Evolutionary conservation across 2,329 filamentous ascomycete genomes (phyloP).

Genomic region (Calonectria crousiana): DNA sequence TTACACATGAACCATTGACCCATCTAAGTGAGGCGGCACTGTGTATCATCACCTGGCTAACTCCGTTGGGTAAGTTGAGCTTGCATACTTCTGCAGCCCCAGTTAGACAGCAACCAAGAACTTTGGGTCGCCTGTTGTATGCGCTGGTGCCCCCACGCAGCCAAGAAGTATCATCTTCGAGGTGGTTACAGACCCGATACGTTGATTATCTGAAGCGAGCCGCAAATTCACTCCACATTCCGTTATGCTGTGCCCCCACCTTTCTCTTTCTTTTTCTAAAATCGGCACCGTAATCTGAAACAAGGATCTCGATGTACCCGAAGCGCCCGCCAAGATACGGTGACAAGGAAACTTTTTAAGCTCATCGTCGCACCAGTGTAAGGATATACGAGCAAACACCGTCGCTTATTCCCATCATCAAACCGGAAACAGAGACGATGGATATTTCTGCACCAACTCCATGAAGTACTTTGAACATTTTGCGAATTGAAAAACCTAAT

Average conservation of each 20-base stretch:
- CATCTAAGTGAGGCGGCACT: too few relatives aligned
- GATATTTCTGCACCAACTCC: not conserved
- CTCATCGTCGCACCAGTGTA: not conserved
- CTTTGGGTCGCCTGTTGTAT: not conserved
- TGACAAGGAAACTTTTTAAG: not conserved
- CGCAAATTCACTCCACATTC: not conserved
- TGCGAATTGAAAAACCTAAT: not conserved
- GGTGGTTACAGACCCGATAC: not conserved
- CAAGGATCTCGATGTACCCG: not conserved
- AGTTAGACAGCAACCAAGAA: not conserved
- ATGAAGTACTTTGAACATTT: not conserved
- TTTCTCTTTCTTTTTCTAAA: not conserved
- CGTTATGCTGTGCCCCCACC: not conserved
- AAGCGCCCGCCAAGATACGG: not conserved
- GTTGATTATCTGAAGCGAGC: not conserved
- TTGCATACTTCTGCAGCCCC: not conserved
- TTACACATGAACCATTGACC: too few relatives aligned
- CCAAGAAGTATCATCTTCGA: not conserved
- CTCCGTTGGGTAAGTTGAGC: too few relatives aligned
- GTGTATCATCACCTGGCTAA: too few relatives aligned
- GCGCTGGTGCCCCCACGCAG: not conserved
- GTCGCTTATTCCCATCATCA: not conserved
- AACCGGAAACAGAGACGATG: not conserved
- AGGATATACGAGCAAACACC: not conserved
- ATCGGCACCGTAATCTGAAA: not conserved